Percentiles rank a stretch among this genome's conserved stretches.
These are phyloP conservation scores for Ascosphaera apis DNA, from an alignment of 2,329 filamentous ascomycete genomes.

Conservation along the genomic window DNA sequence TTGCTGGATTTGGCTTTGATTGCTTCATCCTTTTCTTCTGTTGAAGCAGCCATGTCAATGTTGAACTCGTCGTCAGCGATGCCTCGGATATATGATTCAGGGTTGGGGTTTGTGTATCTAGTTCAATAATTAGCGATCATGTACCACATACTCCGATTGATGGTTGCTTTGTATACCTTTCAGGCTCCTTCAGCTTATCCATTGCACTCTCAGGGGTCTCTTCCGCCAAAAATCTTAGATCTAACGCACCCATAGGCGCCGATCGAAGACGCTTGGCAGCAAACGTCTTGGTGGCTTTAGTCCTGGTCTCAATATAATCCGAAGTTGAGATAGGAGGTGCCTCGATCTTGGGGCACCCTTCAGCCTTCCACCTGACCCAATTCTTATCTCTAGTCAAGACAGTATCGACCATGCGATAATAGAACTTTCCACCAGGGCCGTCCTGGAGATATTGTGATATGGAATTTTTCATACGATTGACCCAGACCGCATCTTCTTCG, in stretches of 20 bases:
- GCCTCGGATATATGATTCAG: slow-evolving; percentile 46
- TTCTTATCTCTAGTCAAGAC: slow-evolving; percentile 92
- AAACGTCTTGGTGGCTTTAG: slow-evolving; percentile 40
- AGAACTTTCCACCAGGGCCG: slow-evolving; percentile 69
- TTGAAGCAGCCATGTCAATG: slow-evolving; percentile 52
- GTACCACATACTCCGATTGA: not conserved
- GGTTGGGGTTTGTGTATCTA: slow-evolving; percentile 45
- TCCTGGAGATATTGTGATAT: slow-evolving; percentile 69
- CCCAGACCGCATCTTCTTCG: slow-evolving; percentile 82
- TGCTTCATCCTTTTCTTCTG: slow-evolving; percentile 34
- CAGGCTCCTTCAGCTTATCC: slow-evolving; percentile 42
- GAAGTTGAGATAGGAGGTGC: slow-evolving; percentile 44
- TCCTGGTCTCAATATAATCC: slow-evolving; percentile 47
- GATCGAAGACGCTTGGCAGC: slow-evolving; percentile 47
- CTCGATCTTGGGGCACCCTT: slow-evolving; percentile 74
- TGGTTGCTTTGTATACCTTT: slow-evolving; percentile 20
- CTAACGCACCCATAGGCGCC: slow-evolving; percentile 46
- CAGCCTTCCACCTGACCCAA: slow-evolving; percentile 96
- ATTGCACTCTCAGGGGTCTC: slow-evolving; percentile 37
- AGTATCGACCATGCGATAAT: slow-evolving; percentile 89
- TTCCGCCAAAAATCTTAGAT: slow-evolving; percentile 57
- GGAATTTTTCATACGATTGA: slow-evolving; percentile 46
- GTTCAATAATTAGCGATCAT: slow-evolving; percentile 6
- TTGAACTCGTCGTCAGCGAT: slow-evolving; percentile 69
- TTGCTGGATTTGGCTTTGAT: slow-evolving; percentile 63